Conservation (phyloP, 1,284 basidiomycete genomes). For the Boletus calvinii region DNA sequence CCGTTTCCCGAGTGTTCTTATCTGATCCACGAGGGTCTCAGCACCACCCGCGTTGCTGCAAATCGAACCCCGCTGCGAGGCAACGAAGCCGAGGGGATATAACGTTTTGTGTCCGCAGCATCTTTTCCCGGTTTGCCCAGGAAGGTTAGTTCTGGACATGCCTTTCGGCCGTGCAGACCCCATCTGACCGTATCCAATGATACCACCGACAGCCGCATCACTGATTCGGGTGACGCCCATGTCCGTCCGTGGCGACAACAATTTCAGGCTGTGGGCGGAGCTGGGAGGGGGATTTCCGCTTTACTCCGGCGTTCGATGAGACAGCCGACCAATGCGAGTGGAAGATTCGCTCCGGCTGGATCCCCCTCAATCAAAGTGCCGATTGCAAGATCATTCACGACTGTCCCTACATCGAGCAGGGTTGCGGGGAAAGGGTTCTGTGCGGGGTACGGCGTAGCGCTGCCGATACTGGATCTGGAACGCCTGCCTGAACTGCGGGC, state of each 20-base stretch:
- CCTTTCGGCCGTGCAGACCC: slow-evolving; percentile 22
- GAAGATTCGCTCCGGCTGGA: slow-evolving; percentile 26
- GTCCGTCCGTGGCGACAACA: slow-evolving; percentile 38
- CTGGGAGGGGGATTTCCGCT: slow-evolving; percentile 6
- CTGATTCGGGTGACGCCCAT: slow-evolving; percentile 17
- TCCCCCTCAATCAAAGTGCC: slow-evolving; percentile 44
- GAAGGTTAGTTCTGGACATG: slow-evolving; percentile 6
- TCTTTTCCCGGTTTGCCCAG: slow-evolving; percentile 7
- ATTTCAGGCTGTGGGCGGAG: slow-evolving; percentile 34
- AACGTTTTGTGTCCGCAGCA: slow-evolving; percentile 21
- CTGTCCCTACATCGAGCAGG: slow-evolving; percentile 41
- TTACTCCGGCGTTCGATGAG: slow-evolving; percentile 20
- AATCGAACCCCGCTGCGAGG: slow-evolving; percentile 27
- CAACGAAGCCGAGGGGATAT: slow-evolving; percentile 19
- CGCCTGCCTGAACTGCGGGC: not conserved
- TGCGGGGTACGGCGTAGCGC: slow-evolving; percentile 23
- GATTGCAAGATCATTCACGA: slow-evolving; percentile 39
- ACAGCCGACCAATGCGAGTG: slow-evolving; percentile 32
- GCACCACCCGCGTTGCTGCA: slow-evolving; percentile 20
- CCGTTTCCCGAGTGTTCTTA: slow-evolving; percentile 20
- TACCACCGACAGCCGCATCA: slow-evolving; percentile 5
- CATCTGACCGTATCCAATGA: slow-evolving; percentile 19
- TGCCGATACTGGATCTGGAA: slow-evolving; percentile 25
- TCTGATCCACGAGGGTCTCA: slow-evolving; percentile 34
- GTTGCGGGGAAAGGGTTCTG: slow-evolving; percentile 43